Evolutionary conservation across 331 rosid genomes (phyloP).

Genomic region (Pyracantha coccinea): DNA sequence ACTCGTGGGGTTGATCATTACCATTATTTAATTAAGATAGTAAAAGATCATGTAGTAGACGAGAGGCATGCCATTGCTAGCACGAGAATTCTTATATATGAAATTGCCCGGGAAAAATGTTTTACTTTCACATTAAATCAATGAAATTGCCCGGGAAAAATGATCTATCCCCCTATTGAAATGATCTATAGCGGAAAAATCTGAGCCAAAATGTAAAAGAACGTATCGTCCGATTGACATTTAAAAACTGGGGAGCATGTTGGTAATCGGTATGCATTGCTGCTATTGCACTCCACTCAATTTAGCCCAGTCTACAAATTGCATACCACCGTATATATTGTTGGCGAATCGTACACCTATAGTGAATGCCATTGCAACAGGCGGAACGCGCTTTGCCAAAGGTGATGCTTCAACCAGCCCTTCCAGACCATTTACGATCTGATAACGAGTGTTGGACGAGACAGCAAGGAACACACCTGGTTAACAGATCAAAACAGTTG

Average conservation of each 20-base stretch:
- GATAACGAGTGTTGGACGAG: slow-evolving; percentile 88
- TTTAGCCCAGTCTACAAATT: slow-evolving; percentile 86
- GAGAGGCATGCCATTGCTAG: too few relatives aligned
- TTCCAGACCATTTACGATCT: slow-evolving; percentile 78
- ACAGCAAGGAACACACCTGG: slow-evolving; percentile 87
- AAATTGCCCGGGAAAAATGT: not conserved
- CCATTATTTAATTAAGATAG: not conserved
- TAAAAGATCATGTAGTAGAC: not conserved
- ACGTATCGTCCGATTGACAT: not conserved
- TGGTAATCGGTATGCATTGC: slow-evolving; percentile 7
- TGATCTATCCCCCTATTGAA: not conserved
- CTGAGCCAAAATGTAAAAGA: not conserved
- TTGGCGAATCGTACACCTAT: slow-evolving; percentile 81
- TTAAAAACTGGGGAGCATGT: not conserved
- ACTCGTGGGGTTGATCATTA: not conserved
- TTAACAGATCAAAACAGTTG: not conserved
- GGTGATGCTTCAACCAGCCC: slow-evolving; percentile 68
- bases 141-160: not conserved
- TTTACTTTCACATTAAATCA: not conserved
- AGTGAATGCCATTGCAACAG: slow-evolving; percentile 82
- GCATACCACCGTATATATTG: slow-evolving; percentile 85
- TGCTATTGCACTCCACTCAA: slow-evolving; percentile 67
- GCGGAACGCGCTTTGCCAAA: slow-evolving; percentile 64
- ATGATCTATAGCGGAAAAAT: not conserved
- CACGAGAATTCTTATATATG: not conserved